Evolutionary conservation across 345 rosid species (phyloP), one percentile per base, ranked within the genome.

Genomic region (Citrus australasica): DNA sequence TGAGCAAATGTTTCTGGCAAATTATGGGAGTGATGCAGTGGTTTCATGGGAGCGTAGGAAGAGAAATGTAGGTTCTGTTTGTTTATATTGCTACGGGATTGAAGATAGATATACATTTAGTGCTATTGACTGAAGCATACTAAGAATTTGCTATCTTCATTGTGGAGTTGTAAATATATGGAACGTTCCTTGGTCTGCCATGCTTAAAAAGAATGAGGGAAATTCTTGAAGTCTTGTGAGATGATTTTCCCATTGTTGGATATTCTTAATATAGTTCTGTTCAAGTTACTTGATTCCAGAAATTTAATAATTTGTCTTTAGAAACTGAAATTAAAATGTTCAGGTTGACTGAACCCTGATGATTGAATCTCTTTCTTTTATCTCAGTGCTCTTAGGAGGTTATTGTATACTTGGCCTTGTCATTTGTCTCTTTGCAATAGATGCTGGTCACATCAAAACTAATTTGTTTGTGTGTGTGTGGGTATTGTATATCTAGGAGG

Each of bases 261-360:
- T 74, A 60, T 27, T 73, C 28, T 60, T 0, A 37, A 60, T 8
- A 40, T n/a, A 25, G 65, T 53, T 53, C 56, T 8, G 10, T n/a
- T 38, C n/a, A 58, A 46, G 40, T 59, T 63, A n/a, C 69, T 72
- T 76, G 28, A 79, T 28, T 64, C 38, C 68, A 51, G 67, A 65
- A 58, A 81, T 10, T 51, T 22, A 6, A 46, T 14, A 37, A 27
- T 70, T n/a, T 74, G 7, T 51, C 66, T 79, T 74, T 37, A 62
- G 27, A 42, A 69, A 51, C 27, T 6, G 53, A 69, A 6, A 2
- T 67, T 60, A 42, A 28, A 65, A 35, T 19, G 66, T 67, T 59
- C 63, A 63, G 35, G 48, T 53, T 48, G 14, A 35, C 16, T 22
- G 53, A 35, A 37, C 37, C 56, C 69, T 59, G 51, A 68, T 35